A percentile compares a stretch with the other conserved stretches of the same genome.
Conservation (phyloP, 2,329 filamentous ascomycete species). For the Aspergillus brasiliensis region DNA sequence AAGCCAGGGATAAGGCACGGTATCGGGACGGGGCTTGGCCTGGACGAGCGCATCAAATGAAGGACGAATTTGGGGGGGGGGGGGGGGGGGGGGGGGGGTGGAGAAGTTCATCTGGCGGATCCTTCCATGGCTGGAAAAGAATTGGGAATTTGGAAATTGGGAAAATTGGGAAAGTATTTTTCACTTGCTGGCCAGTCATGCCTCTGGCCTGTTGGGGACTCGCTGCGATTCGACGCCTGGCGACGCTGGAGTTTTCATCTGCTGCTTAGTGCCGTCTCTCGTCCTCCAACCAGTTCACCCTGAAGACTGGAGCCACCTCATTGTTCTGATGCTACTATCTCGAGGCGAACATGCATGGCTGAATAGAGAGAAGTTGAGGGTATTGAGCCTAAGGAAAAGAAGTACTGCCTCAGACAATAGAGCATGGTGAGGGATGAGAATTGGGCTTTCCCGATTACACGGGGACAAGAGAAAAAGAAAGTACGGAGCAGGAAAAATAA, state of each 20-base stretch:
- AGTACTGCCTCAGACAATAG: not conserved
- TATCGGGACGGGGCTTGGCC: not conserved
- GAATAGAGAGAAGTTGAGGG: not conserved
- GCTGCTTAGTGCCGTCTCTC: not conserved
- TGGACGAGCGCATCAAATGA: not conserved
- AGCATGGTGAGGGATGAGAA: not conserved
- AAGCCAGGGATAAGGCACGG: not conserved
- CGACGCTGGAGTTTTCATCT: not conserved
- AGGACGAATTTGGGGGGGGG: not conserved
- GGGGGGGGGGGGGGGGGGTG: too few species aligned
- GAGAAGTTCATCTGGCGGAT: not conserved
- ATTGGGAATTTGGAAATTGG: not conserved
- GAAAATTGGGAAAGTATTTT: too few species aligned
- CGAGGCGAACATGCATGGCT: not conserved
- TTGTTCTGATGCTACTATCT: too few species aligned
- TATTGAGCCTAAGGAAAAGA: not conserved
- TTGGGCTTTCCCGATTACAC: not conserved
- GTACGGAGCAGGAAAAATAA: not conserved
- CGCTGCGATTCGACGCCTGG: not conserved
- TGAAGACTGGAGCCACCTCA: too few species aligned
- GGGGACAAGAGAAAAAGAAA: not conserved
- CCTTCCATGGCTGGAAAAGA: not conserved
- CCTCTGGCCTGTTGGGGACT: not conserved
- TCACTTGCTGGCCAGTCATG: too few species aligned
- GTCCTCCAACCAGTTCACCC: too few species aligned